Percentiles rank a stretch among this genome's conserved stretches.
Evolutionary conservation across 176 grass and related monocot genomes (phyloP).

Genomic region (Chrysopogon serrulatus): DNA sequence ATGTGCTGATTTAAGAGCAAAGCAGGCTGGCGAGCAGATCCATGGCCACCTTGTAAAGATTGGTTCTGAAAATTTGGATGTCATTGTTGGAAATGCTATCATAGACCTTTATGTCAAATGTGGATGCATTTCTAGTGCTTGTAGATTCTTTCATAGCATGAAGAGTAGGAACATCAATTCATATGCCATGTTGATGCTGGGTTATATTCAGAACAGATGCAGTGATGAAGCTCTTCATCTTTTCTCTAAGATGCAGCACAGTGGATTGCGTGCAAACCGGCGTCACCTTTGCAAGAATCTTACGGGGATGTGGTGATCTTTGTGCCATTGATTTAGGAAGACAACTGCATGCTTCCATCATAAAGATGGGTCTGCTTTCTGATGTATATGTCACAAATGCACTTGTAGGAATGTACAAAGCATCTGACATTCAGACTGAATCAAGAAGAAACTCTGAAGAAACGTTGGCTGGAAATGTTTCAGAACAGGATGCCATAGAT

Average conservation of each 20-base stretch:
- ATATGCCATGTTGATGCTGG: conserved; percentile 75
- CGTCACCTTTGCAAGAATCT: conserved; percentile 71
- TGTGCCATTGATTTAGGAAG: conserved; percentile 75
- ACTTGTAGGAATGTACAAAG: conserved; percentile 81
- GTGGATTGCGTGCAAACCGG: conserved; percentile 63
- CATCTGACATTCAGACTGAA: conserved; percentile 33
- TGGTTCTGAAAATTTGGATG: conserved; percentile 65
- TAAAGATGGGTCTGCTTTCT: conserved; percentile 90
- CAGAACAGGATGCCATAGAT: neutral
- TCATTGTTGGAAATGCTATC: conserved; percentile 73
- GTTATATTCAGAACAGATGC: conserved; percentile 76
- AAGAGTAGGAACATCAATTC: conserved; percentile 71
- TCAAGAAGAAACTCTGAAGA: conserved; percentile 22
- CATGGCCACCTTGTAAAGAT: conserved; percentile 66
- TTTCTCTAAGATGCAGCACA: conserved; percentile 82
- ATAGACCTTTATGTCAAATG: conserved; percentile 87
- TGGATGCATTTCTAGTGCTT: conserved; percentile 64
- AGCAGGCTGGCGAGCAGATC: conserved; percentile 71
- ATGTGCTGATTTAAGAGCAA: conserved; percentile 65
- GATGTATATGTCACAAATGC: conserved; percentile 82
- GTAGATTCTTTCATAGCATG: conserved; percentile 84
- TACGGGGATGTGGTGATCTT: conserved; percentile 67
- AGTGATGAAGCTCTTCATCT: conserved; percentile 60
- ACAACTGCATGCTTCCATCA: conserved; percentile 86
- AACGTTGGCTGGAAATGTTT: conserved; percentile 9